Evolutionary conservation across 495 filamentous ascomycete species (phyloP).

Genomic region (Penicillium silybi): DNA sequence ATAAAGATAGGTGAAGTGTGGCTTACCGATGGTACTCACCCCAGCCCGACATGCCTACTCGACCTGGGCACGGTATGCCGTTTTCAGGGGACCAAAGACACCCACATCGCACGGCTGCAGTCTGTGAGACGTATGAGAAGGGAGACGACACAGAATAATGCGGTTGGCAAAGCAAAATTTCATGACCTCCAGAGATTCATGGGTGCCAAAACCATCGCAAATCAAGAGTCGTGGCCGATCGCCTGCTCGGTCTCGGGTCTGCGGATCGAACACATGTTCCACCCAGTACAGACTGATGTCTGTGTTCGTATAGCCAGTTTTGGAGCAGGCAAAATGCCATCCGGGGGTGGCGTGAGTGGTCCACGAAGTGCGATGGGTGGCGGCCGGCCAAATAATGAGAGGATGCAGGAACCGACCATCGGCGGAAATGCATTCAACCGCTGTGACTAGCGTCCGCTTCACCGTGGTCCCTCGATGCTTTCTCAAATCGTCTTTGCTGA

Average conservation of each 20-base stretch:
- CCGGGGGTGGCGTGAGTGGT: conserved; percentile 28
- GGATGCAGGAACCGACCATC: conserved; percentile 19
- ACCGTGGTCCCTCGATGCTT: conserved; percentile 28
- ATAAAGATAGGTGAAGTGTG: conserved; percentile 34
- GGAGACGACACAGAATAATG: conserved; percentile 28
- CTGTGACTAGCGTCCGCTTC: conserved; percentile 27
- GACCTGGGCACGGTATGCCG: conserved; percentile 14
- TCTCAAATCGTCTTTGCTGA: conserved; percentile 30
- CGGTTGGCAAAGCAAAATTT: conserved; percentile 28
- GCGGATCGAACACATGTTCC: conserved; percentile 29
- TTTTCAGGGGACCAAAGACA: conserved; percentile 28
- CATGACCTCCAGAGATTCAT: conserved; percentile 24
- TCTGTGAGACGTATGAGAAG: conserved; percentile 28
- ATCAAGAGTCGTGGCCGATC: conserved; percentile 21
- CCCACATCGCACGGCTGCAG: conserved; percentile 27
- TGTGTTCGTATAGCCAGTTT: conserved; percentile 28
- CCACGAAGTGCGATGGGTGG: conserved; percentile 19
- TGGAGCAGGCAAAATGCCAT: conserved; percentile 26
- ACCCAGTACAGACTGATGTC: conserved; percentile 33
- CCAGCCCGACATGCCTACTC: conserved; percentile 21
- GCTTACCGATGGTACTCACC: conserved; percentile 24
- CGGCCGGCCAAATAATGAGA: conserved; percentile 38
- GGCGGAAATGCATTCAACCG: conserved; percentile 28
- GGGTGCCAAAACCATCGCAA: conserved; percentile 22
- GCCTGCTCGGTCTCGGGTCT: conserved; percentile 23